Evolutionary conservation across 2,329 filamentous ascomycete genomes (phyloP).

Genomic region (Epichloe glyceriae): DNA sequence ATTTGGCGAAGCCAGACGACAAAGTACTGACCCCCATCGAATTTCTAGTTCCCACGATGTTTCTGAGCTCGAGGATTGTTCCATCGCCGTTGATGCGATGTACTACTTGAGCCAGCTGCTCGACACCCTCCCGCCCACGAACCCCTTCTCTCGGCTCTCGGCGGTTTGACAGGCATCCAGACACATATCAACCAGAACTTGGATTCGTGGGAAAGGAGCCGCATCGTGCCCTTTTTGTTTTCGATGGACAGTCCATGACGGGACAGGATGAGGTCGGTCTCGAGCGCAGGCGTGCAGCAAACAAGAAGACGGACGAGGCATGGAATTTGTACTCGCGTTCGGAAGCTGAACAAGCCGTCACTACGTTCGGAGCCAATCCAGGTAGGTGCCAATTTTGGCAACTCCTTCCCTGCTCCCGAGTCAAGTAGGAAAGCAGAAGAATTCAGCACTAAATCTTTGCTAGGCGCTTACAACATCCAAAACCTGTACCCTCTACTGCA

Average conservation of each 20-base stretch:
- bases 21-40: background rate
- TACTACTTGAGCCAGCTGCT: slow-evolving; percentile 77
- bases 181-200: slow-evolving; percentile 66
- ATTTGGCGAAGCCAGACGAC: background rate
- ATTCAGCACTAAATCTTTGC: background rate
- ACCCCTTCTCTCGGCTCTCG: slow-evolving; percentile 78
- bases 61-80: slow-evolving; percentile 57
- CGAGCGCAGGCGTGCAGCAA: slow-evolving; percentile 50
- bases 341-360: slow-evolving; percentile 67
- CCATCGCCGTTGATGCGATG: slow-evolving; percentile 77
- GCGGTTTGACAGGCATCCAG: slow-evolving; percentile 72
- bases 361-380: slow-evolving; percentile 67
- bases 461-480: slow-evolving; percentile 58
- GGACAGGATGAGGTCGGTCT: slow-evolving; percentile 60
- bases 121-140: slow-evolving; percentile 60
- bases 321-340: slow-evolving; percentile 81
- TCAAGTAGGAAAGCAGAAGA: background rate
- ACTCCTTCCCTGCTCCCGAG: background rate
- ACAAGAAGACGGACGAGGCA: slow-evolving; percentile 60
- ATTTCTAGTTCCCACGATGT: slow-evolving; percentile 43
- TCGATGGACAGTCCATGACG: slow-evolving; percentile 73
- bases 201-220: slow-evolving; percentile 53
- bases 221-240: slow-evolving; percentile 73
- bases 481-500: slow-evolving; percentile 69
- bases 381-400: slow-evolving; percentile 32